Base-by-base conservation (phyloP, 805 yeast genomes). In the Candida vaughaniae region DNA sequence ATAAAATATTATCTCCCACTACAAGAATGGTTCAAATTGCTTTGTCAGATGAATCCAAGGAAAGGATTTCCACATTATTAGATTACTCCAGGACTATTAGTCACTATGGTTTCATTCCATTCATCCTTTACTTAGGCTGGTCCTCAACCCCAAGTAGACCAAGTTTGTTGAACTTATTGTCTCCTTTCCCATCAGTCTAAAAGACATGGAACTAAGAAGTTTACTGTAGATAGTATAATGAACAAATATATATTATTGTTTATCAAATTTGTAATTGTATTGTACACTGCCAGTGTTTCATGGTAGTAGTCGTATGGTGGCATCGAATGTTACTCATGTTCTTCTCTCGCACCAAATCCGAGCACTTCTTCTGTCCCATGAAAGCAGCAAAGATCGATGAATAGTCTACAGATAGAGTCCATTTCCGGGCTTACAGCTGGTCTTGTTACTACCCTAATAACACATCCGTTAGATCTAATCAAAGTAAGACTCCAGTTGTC, bases 41-140 rank as follows among this genome's bases (percentile, higher is more conserved):
- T 12, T 62, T 67, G 53, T 68, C 73, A 22, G 73, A 66, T 53
- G 73, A 69, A 52, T 60, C 67, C 36, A 65, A 85, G 77, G 99
- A 93, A 71, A 88, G 98, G 69, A 77, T 93, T 63, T 68, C 82
- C 60, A 87, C 82, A 62, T 69, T 90, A 46, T 69, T 89, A 50
- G 95, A 85, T 52, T 73, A 87, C 52, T 80, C 96, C 47, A 86
- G 88, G 60, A 85, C 87, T 36, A 75, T 84, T 55, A 85, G 91
- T 41, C 99, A 95, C 67, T 93, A 89, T 66, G 97, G 98, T 31
- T 93, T 95, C 87, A 82, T 93, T 54, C 99, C 99, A 39, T 85
- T 93, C 59, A 82, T 93, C 48, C 72, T 93, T 58, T 93, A 93
- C 73, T 71, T 93, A 52, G 99, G 73, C 15, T 68, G 71, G 71